Evolutionary conservation across 1,284 basidiomycete genomes (phyloP).

Genomic region (Tilletiopsis washingtonensis): DNA sequence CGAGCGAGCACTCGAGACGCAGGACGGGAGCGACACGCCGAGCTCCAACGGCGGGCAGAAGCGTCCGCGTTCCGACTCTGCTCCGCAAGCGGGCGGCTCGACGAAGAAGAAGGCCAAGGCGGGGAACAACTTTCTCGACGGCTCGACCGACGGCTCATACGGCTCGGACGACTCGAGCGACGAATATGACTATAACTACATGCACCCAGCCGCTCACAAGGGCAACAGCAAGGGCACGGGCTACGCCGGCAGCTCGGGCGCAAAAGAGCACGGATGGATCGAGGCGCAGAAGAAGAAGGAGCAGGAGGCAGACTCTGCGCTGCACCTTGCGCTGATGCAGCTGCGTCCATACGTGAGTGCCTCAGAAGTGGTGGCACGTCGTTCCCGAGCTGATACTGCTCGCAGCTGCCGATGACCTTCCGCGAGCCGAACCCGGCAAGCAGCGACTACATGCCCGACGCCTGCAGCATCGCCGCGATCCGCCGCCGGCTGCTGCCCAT

Average conservation of each 20-base stretch:
- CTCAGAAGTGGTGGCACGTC: too few species aligned
- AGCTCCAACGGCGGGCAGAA: background rate
- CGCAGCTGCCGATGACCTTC: too few species aligned
- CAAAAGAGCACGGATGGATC: background rate
- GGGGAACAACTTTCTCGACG: too few species aligned
- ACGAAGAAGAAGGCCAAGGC: background rate
- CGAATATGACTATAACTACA: too few species aligned
- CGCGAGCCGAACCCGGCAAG: too few species aligned
- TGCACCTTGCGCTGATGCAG: too few species aligned
- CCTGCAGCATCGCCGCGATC: slow-evolving; percentile 65
- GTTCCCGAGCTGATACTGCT: too few species aligned
- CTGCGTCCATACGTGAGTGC: too few species aligned
- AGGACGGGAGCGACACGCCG: background rate
- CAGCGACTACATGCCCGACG: slow-evolving; percentile 5
- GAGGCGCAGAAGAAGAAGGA: slow-evolving; percentile 1
- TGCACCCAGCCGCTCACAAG: too few species aligned
- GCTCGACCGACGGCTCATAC: too few species aligned
- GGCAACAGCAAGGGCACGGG: background rate
- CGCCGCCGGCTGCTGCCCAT: slow-evolving; percentile 78
- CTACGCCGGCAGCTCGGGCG: background rate
- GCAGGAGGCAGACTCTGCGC: too few species aligned
- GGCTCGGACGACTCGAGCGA: too few species aligned
- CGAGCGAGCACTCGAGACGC: slow-evolving; percentile 1
- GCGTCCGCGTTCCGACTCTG: background rate
- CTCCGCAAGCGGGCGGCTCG: background rate